Base-by-base conservation (phyloP, 225 moss, liverwort and hornwort species). In the Sphagnum contortum region DNA sequence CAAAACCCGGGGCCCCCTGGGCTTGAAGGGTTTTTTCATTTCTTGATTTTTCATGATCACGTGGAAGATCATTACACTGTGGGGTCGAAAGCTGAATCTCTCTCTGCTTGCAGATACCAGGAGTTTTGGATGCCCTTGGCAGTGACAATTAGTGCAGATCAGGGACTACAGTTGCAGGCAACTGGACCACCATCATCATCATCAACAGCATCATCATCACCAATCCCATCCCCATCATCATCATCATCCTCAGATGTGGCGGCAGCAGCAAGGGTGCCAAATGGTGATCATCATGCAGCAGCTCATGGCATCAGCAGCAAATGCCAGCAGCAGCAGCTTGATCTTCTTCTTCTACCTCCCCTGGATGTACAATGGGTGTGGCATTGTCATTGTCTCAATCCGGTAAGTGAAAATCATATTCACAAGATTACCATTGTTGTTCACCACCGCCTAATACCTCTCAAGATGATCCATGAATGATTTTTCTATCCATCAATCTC, bases 311-410 rank as follows among this genome's bases (percentile, higher is more conserved):
- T 47, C 62, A 14, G 62, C 47, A 46, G 62, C 44, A 45, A 48
- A 45, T 62, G 62, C 29, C 29, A 48, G 44, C 57, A 57, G 57
- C 57, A 29, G 29, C 29, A 29, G 29, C 29, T 29, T 29, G 29
- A 29, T 29, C 29, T 29, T 29, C 29, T 71, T 70, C 83, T 92
- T 69, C 79, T 92, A 49, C 95, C 95, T 65, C 84, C 95, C 4
- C 69, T 96, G 10, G 95, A 92, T 62, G 84, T 89, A 50, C 88
- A 80, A 70, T 96, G 92, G 92, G 88, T 96, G 71, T 96, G 95
- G 95, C 95, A 96, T 68, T 92, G 92, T 68, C 95, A 96, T 75
- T 81, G 87, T 68, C 86, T 96, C 51, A 84, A 86, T 53, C 95
- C 95, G 88, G 89, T 95, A 75, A 59, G 81, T 48, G 12, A 55